Conservation (phyloP, 108 stramenopile genomes). For the Cyclotella kingstonii region DNA sequence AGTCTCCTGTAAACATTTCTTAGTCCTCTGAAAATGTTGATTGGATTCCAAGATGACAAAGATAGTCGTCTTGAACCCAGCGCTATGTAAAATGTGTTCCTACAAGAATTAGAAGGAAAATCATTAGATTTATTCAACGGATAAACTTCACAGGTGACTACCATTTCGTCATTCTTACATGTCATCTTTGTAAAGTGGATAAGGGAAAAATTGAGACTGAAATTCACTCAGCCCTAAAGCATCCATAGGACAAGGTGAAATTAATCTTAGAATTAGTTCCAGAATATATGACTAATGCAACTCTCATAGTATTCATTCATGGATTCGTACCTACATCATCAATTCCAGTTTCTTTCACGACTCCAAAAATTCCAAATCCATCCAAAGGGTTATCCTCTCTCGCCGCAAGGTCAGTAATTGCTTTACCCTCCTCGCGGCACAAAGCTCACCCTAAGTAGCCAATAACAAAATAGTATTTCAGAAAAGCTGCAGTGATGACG, state of each 20-base stretch:
- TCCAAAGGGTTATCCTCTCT: conserved; percentile 41
- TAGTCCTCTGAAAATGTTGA: conserved; percentile 41
- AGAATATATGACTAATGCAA: too few species aligned
- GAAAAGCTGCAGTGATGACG: too few species aligned
- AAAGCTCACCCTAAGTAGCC: conserved; percentile 44
- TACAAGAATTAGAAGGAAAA: not conserved
- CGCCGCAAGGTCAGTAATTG: conserved; percentile 48
- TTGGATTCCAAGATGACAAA: conserved; percentile 45
- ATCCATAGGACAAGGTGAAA: not conserved
- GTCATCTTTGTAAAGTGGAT: conserved; percentile 53
- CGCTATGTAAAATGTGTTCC: conserved; percentile 46
- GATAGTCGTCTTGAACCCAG: conserved; percentile 47
- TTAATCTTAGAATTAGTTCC: too few species aligned
- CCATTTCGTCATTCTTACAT: too few species aligned
- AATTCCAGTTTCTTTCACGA: conserved; percentile 57
- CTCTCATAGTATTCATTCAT: too few species aligned
- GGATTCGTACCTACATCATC: conserved; percentile 48
- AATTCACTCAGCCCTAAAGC: conserved; percentile 42
- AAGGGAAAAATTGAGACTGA: conserved; percentile 44
- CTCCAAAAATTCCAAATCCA: conserved; percentile 47
- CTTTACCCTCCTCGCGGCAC: conserved; percentile 70
- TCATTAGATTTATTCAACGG: not conserved
- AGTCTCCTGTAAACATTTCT: conserved; percentile 37
- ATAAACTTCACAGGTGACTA: too few species aligned
- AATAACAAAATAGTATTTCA: not conserved